Base-by-base conservation (phyloP, 768 basidiomycete genomes). In the Chalciporus chontae region DNA sequence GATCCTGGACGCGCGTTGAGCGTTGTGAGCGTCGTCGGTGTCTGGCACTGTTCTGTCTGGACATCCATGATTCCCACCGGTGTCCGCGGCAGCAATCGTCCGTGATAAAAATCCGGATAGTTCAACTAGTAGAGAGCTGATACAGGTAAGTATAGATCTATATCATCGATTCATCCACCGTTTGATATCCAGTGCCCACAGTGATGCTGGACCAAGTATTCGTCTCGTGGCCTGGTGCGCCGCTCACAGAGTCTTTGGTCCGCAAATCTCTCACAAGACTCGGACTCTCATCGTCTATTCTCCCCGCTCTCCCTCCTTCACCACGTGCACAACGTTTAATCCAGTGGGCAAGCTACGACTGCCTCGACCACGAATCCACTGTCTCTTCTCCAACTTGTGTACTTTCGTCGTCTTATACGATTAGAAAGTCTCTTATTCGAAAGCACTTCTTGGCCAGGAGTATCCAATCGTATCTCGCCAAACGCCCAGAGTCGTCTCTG, bases 331-430 rank as follows among this genome's bases (percentile, higher is more conserved):
- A 45, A 2, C 56, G 56, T 15, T 67, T 85, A 11, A 58, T 91
- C 2, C 86, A 91, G 58, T 92, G 92, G 92, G 84, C 89, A 17
- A 82, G 87, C 21, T 97, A 97, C 73, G 94, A 97, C 62, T 77
- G 75, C 38, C 79, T 95, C 49, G 82, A 89, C 55, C 93, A 94
- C 53, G 80, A 83, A 56, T 76, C 85, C 24, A 85, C 85, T 9
- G 77, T 81, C 54, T 58, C 71, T 8, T 63, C 77, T 39, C 77
- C 77, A 10, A 58, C 71, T 19, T 59, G 62, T 17, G 77, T 83
- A 32, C 76, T 94, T 29, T 79, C 90, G 0, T 94, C 90, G 8
- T 85, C 85, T 31, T 94, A 94, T 63, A 85, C 83, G 13, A 92
- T 94, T 63, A 80, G 94, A 52, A 96, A 98, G 67, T 85, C 87